These are phyloP conservation scores for Neurospora sp. DNA, from an alignment of 495 filamentous ascomycete species.

Conservation along the genomic window DNA sequence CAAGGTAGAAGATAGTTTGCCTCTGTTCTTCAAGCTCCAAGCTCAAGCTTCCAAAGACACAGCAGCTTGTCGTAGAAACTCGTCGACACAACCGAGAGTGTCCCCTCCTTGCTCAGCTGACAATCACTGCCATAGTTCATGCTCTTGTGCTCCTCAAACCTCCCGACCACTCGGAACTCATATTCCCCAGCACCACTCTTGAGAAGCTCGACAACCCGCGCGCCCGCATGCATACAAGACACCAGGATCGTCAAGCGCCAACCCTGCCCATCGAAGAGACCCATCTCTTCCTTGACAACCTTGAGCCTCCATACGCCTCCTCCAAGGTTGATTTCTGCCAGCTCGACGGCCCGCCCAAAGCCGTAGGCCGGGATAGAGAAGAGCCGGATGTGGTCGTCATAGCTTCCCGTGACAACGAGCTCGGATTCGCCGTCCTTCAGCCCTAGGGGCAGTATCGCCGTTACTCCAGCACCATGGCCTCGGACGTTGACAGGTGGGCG, in stretches of 20 bases:
- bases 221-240: constrained; percentile 89
- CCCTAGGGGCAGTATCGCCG: constrained; percentile 64
- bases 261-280: neutral
- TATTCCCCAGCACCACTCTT: constrained; percentile 33
- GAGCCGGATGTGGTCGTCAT: constrained; percentile 76
- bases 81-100: constrained; percentile 54
- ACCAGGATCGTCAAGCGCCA: constrained; percentile 54
- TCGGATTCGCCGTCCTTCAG: constrained; percentile 29
- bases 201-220: constrained; percentile 46
- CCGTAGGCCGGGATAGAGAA: constrained; percentile 25
- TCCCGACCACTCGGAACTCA: constrained; percentile 54
- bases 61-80: constrained; percentile 84
- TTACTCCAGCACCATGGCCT: constrained; percentile 75
- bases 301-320: constrained; percentile 91
- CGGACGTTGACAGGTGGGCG: constrained; percentile 28
- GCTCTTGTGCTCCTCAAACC: constrained; percentile 80
- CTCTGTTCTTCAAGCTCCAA: neutral
- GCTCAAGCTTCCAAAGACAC: constrained; percentile 59
- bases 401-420: constrained; percentile 75
- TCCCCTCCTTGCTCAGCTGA: constrained; percentile 28
- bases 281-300: constrained; percentile 30
- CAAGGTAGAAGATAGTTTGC: neutral
- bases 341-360: constrained; percentile 26
- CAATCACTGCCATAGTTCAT: constrained; percentile 93
- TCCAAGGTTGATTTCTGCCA: constrained; percentile 57